Base-by-base conservation (phyloP, 2,329 filamentous ascomycete genomes). In the Aspergillus pseudoviridinutans region DNA sequence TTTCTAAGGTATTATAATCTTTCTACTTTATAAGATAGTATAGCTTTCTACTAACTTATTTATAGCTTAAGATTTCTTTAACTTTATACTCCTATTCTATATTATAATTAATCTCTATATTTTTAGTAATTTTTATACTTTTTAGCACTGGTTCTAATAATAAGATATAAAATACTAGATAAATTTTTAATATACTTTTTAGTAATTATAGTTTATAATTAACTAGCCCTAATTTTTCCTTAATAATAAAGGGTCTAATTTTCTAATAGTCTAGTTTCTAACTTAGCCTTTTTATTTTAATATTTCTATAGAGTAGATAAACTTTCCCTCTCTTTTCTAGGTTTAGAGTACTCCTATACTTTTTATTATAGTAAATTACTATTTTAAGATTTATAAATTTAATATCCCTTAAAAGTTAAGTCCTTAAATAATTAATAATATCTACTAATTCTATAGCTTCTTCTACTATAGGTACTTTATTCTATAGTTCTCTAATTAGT, bases 251-350 rank as follows among this genome's bases (percentile, higher is more conserved):
- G 14, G 28, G 50, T 53, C 50, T 22, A 10, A 53, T 14, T 25
- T 22, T 35, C 29, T 53, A 7, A 10, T 57, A 12, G 12, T 57
- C 44, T 1, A 53, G 32, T 53, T 57, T 53, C 10, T 57, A 27
- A 29, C 32, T 53, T 38, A 44, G 51, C 50, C 8, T 8, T 27
- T 53, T 50, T 3, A 17, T 57, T 53, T 50, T 57, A 29, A 57
- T 53, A 5, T 57, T 54, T n/a, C 28, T 46, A 3, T 5, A 29
- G 3, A 53, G 42, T 6, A 57, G 46, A 32, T 49, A 57, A 42
- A 50, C 46, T 41, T 57, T 57, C 17, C 47, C 41, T 3, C 24
- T 0, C 7, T 14, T 22, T n/a, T 46, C 32, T 6, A 46, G 12
- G 9, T 28, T 22, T 27, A 12, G 4, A 7, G 20, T 25, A 9